These are phyloP conservation scores for Suillus lakei DNA, from an alignment of 768 basidiomycete species.

Conservation along the genomic window DNA sequence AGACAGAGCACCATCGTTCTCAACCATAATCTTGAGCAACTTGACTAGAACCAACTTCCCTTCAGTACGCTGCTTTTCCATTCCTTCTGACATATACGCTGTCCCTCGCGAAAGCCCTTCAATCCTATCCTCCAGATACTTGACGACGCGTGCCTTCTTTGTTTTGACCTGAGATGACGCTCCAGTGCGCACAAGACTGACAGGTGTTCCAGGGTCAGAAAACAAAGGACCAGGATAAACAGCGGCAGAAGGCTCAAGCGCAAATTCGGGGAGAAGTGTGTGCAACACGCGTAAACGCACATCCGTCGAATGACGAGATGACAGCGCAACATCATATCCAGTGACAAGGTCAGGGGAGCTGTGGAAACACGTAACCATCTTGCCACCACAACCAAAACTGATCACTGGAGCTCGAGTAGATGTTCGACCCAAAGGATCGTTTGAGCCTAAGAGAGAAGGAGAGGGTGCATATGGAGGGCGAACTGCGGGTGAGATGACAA, in stretches of 20 bases:
- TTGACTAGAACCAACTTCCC: slow-evolving; percentile 77
- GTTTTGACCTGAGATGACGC: slow-evolving; percentile 68
- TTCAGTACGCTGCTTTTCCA: slow-evolving; percentile 66
- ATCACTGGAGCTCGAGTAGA: slow-evolving; percentile 77
- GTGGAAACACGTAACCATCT: slow-evolving; percentile 88
- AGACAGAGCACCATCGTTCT: slow-evolving; percentile 85
- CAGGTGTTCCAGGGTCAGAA: slow-evolving; percentile 69
- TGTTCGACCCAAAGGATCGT: slow-evolving; percentile 81
- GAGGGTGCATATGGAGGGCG: slow-evolving; percentile 80
- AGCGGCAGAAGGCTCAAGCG: slow-evolving; percentile 54
- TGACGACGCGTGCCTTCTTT: slow-evolving; percentile 79
- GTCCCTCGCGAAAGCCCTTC: slow-evolving; percentile 80
- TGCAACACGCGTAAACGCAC: slow-evolving; percentile 71
- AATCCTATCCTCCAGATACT: slow-evolving; percentile 76
- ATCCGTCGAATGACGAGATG: slow-evolving; percentile 70
- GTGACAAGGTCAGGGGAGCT: slow-evolving; percentile 65
- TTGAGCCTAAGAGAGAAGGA: slow-evolving; percentile 79
- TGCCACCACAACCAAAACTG: slow-evolving; percentile 94
- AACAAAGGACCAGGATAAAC: slow-evolving; percentile 89
- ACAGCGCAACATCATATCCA: slow-evolving; percentile 79
- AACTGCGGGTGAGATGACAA: slow-evolving; percentile 37
- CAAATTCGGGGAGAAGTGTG: slow-evolving; percentile 71
- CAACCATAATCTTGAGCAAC: slow-evolving; percentile 79
- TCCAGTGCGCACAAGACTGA: slow-evolving; percentile 70
- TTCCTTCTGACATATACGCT: slow-evolving; percentile 63